A percentile compares a stretch with the other conserved stretches of the same genome.
phyloP scores from a whole-genome alignment of 2,329 filamentous ascomycete species.

The Diplodia mutila region DNA sequence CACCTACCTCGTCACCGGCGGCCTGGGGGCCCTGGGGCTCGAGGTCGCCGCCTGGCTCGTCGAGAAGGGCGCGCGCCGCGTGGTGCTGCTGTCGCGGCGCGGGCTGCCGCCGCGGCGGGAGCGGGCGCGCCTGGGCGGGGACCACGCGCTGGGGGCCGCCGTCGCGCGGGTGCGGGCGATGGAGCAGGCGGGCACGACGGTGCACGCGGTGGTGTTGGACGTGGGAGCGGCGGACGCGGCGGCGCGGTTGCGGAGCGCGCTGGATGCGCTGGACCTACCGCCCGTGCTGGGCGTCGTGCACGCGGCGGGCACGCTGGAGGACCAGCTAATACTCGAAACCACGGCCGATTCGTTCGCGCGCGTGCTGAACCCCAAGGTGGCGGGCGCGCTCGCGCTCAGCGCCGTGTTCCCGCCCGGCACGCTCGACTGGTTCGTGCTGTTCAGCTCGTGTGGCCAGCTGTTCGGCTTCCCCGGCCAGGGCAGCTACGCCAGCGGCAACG shows the following conservation, averaged over 20 bases:
- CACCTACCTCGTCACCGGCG: conserved; percentile 51
- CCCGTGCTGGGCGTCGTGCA: conserved; percentile 48
- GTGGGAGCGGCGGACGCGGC: conserved; percentile 36
- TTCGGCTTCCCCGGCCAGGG: conserved; percentile 22
- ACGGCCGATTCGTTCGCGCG: conserved; percentile 36
- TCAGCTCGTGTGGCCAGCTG: conserved; percentile 13
- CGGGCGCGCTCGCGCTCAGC: conserved; percentile 34
- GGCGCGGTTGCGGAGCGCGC: conserved; percentile 29
- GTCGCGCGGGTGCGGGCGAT: conserved; percentile 30
- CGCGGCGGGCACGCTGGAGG: conserved; percentile 45
- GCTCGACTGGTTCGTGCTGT: conserved; percentile 32
- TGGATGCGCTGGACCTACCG: conserved; percentile 44
- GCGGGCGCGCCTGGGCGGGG: conserved; percentile 34
- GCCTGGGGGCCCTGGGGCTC: conserved; percentile 48
- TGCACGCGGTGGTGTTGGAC: conserved; percentile 42
- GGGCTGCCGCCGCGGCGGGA: conserved; percentile 39
- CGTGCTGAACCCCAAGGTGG: conserved; percentile 42
- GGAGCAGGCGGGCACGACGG: conserved; percentile 36
- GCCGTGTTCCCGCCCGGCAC: conserved; percentile 36
- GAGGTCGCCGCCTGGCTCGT: conserved; percentile 44
- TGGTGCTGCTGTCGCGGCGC: conserved; percentile 47
- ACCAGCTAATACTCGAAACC: conserved; percentile 41
- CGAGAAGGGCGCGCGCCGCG: conserved; percentile 46
- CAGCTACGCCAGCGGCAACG: conserved; percentile 31
- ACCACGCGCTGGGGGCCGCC: conserved; percentile 27